Conservation (phyloP, 257 asterid species). For the Solanum piurae region DNA sequence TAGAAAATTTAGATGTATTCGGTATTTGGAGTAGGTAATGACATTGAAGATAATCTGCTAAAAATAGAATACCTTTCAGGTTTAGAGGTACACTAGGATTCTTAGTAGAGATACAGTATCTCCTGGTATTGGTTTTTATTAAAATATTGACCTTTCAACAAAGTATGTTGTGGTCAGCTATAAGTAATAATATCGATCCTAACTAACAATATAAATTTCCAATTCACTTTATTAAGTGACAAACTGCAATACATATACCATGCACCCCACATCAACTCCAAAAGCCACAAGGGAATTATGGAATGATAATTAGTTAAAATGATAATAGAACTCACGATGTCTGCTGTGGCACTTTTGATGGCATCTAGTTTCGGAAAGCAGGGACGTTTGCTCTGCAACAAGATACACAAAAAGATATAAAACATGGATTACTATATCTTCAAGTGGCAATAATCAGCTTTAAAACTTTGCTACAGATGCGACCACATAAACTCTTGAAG, state of each 20-base stretch:
- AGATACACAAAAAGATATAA: not conserved
- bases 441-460: not conserved
- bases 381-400: constrained; percentile 72
- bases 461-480: not conserved
- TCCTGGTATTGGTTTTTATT: not conserved
- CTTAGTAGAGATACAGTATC: not conserved
- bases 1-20: not conserved
- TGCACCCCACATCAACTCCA: not conserved
- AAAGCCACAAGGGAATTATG: not conserved
- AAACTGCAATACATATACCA: not conserved
- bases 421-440: not conserved
- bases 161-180: not conserved
- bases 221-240: not conserved
- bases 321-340: constrained; percentile 52
- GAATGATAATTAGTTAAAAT: not conserved
- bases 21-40: not conserved
- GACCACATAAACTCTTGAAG: not conserved
- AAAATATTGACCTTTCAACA: not conserved
- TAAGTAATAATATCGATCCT: not conserved
- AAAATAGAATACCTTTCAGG: not conserved
- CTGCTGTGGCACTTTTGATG: constrained; percentile 86
- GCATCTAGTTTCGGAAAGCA: constrained; percentile 89
- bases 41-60: not conserved
- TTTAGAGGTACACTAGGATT: not conserved
- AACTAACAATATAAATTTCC: not conserved